Evolutionary conservation across 495 filamentous ascomycete species (phyloP).

Genomic region (Alectoria sarmentosa): DNA sequence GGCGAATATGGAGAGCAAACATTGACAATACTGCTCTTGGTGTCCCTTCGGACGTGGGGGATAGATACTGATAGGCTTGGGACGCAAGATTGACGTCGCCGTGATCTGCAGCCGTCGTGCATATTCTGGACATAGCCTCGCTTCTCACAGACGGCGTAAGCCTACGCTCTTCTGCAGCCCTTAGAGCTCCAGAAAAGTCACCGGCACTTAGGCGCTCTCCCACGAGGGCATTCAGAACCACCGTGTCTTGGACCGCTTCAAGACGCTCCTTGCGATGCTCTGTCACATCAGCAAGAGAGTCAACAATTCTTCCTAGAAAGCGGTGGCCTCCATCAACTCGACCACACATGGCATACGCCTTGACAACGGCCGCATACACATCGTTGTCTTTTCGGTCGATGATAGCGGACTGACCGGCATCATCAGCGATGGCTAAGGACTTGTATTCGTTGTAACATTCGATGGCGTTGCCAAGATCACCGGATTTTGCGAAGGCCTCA

Average conservation of each 20-base stretch:
- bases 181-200: conserved; percentile 58
- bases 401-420: conserved; percentile 63
- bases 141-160: conserved; percentile 42
- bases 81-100: conserved; percentile 63
- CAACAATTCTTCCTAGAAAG: conserved; percentile 73
- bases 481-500: conserved; percentile 70
- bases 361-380: conserved; percentile 82
- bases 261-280: conserved; percentile 44
- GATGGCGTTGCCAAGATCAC: conserved; percentile 80
- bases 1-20: conserved; percentile 75
- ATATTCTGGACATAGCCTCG: conserved; percentile 51
- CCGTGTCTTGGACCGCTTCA: conserved; percentile 56
- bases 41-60: conserved; percentile 42
- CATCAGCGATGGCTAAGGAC: conserved; percentile 68
- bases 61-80: conserved; percentile 55
- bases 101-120: conserved; percentile 68
- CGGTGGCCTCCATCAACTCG: conserved; percentile 68
- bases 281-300: conserved; percentile 51
- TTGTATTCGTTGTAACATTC: conserved; percentile 96
- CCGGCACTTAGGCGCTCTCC: conserved; percentile 58
- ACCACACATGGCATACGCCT: conserved; percentile 74
- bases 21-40: conserved; percentile 70
- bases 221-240: conserved; percentile 68
- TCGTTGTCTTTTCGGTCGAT: conserved; percentile 69
- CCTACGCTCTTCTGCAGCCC: conserved; percentile 49